Evolutionary conservation across 176 grass and related monocot species (phyloP), one percentile per base, ranked within the genome.

Genomic region (Thalia dealbata): DNA sequence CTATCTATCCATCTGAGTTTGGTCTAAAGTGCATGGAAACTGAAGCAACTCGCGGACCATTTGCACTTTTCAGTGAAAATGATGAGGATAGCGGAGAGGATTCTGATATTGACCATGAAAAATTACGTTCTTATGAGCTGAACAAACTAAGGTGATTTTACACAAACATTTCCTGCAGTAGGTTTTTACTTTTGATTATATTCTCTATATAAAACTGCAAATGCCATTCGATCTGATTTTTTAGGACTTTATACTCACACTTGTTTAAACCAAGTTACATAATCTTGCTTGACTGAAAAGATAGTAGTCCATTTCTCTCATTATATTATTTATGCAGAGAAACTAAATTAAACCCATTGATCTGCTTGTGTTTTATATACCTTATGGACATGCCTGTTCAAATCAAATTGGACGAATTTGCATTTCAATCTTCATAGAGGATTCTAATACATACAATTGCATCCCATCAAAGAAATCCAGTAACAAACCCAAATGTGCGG

Each of bases 1-100:
- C 82, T 27, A 50, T 96, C 43, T 96, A 92, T 88, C 89, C 87
- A 64, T 90, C 86, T 73, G 89, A 96, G 77, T 96, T 92, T 82
- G 92, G 89, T 61, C 58, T 96, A 21, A 76, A 96, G 38, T 92
- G 84, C 78, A 86, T 92, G 84, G 85, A 90, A 69, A 90, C 86
- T 80, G 92, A 96, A 80, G 64, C 80, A 73, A 84, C 77, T 64
- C 72, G 83, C 50, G 92, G 92, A 14, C 84, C 89, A 19, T 69
- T 72, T 83, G 80, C 69, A 75, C 84, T 96, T 32, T 25, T 96
- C 75, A 76, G 83, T 81, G 41, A 28, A 5, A 58, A 70, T 16
- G 19, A 27, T 6, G 61, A 74, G 58, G 45, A 66, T 68, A 58
- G 69, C 18, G 80, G 48, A 30, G 60, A 62, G 69, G 59, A 86